These are phyloP conservation scores for Carex scoparia DNA, from an alignment of 176 grass and related monocot species.

Conservation along the genomic window DNA sequence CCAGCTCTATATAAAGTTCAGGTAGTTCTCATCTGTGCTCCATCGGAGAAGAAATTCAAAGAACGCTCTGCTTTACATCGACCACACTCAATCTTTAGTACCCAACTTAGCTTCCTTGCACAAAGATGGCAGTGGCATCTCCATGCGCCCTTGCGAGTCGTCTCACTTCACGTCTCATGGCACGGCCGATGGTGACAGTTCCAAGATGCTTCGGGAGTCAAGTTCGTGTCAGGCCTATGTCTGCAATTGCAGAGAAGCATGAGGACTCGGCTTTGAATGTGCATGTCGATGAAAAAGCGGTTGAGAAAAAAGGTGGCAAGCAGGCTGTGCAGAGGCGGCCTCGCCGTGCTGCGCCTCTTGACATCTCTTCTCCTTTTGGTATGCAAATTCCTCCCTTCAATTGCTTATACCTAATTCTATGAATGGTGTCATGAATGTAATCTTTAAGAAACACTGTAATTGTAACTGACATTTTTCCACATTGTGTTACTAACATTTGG, in stretches of 20 bases:
- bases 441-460: too few relatives aligned
- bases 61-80: not conserved
- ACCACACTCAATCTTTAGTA: not conserved
- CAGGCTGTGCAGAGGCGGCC: constrained; percentile 35
- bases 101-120: too few relatives aligned
- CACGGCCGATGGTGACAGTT: constrained; percentile 19
- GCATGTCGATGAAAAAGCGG: constrained; percentile 30
- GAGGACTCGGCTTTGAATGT: constrained; percentile 54
- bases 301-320: constrained; percentile 18
- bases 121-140: constrained; percentile 39
- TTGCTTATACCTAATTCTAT: not conserved
- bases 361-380: constrained; percentile 60
- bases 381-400: not conserved
- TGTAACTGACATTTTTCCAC: not conserved
- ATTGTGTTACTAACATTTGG: not conserved
- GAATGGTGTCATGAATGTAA: not conserved
- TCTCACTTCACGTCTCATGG: constrained; percentile 33
- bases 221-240: constrained; percentile 26
- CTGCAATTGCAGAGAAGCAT: constrained; percentile 42
- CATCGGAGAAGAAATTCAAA: not conserved
- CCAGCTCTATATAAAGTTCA: not conserved
- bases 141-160: constrained; percentile 49
- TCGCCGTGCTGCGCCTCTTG: constrained; percentile 29
- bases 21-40: not conserved
- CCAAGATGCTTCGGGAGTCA: not conserved